Conservation (phyloP, 495 filamentous ascomycete genomes). For the Durotheca rogersii region DNA sequence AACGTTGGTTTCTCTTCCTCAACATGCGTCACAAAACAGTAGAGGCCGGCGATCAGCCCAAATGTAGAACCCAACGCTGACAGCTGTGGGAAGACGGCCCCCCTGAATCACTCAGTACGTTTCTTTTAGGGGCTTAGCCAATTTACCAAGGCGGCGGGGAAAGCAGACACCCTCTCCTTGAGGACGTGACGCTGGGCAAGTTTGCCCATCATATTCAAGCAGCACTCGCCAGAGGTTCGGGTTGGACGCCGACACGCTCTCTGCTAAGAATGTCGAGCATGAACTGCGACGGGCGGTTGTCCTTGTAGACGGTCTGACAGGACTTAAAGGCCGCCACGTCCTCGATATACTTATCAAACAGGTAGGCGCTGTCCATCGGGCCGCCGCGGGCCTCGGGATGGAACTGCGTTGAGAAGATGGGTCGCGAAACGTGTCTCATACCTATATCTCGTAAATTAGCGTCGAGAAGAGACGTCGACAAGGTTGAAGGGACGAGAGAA, state of each 20-base stretch:
- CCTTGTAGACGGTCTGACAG: constrained; percentile 67
- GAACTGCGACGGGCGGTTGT: constrained; percentile 80
- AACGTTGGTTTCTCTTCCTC: too few relatives aligned
- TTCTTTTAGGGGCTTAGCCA: too few relatives aligned
- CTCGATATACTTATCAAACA: constrained; percentile 94
- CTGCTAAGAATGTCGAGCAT: constrained; percentile 88
- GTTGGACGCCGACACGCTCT: constrained; percentile 89
- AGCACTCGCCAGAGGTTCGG: constrained; percentile 51
- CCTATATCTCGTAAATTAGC: constrained; percentile 43
- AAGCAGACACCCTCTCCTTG: too few relatives aligned
- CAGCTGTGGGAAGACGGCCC: too few relatives aligned
- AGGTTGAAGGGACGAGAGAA: too few relatives aligned
- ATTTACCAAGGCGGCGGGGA: too few relatives aligned
- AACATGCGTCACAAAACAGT: too few relatives aligned
- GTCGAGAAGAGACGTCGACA: too few relatives aligned
- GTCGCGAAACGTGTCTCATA: constrained; percentile 92
- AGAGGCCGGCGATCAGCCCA: too few relatives aligned
- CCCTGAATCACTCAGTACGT: too few relatives aligned
- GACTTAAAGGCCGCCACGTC: constrained; percentile 87
- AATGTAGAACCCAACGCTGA: too few relatives aligned
- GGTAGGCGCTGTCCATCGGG: constrained; percentile 86
- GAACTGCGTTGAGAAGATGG: constrained; percentile 98
- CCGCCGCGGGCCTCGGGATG: constrained; percentile 97
- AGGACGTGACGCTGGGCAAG: too few relatives aligned
- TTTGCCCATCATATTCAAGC: constrained; percentile 36